Evolutionary conservation across 1,284 basidiomycete species (phyloP).

Genomic region (Moesziomyces parantarcticus): DNA sequence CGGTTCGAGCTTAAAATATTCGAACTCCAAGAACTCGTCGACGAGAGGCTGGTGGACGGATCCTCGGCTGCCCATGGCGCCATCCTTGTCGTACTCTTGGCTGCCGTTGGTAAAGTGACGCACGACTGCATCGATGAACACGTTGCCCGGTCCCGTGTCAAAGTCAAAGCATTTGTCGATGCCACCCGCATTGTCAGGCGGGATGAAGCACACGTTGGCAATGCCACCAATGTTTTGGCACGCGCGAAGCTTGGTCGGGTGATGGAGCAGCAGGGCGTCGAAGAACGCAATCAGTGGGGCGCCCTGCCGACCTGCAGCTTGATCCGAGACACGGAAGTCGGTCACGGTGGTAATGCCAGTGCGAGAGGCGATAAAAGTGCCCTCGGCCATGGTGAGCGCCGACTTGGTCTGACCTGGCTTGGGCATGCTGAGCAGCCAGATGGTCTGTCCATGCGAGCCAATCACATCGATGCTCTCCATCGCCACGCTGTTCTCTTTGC

Average conservation of each 20-base stretch:
- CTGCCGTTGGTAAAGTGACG: neutral
- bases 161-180: conserved; percentile 1
- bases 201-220: neutral
- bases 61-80: neutral
- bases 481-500: neutral
- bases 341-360: neutral
- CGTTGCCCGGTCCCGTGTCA: neutral
- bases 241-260: neutral
- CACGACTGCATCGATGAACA: neutral
- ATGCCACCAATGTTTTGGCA: neutral
- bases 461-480: neutral
- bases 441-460: conserved; percentile 1
- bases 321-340: neutral
- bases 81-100: neutral
- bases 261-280: neutral
- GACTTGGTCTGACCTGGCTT: neutral
- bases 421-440: conserved; percentile 1
- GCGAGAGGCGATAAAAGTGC: neutral
- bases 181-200: neutral
- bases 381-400: neutral
- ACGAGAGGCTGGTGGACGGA: neutral
- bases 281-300: neutral
- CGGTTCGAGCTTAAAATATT: neutral
- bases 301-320: neutral
- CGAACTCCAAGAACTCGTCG: neutral